A percentile compares a stretch with the other conserved stretches of the same genome.
phyloP scores from a whole-genome alignment of 768 basidiomycete species.

The Tylopilus balloui region DNA sequence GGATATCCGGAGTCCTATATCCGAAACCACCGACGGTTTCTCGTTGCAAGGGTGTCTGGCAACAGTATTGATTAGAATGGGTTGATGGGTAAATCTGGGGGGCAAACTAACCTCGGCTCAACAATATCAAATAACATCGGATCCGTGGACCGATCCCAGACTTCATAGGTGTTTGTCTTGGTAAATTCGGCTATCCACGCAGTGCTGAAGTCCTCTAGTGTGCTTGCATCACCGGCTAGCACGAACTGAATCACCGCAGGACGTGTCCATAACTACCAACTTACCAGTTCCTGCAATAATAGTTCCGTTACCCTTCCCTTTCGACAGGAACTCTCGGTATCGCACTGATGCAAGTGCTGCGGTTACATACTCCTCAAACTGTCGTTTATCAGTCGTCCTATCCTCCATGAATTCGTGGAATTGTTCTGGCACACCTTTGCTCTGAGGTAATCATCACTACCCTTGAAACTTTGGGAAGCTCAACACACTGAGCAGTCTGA shows the following conservation, averaged over 20 bases:
- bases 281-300: conserved; percentile 61
- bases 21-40: conserved; percentile 83
- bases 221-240: conserved; percentile 51
- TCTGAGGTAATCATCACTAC: conserved; percentile 92
- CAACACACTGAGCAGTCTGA: not conserved
- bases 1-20: conserved; percentile 85
- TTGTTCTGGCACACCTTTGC: conserved; percentile 53
- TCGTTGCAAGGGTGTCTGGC: conserved; percentile 89
- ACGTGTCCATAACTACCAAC: not conserved
- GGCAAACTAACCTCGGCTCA: conserved; percentile 69
- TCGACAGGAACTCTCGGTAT: conserved; percentile 80
- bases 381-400: not conserved
- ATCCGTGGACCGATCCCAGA: conserved; percentile 91
- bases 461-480: conserved; percentile 67
- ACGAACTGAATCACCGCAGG: conserved; percentile 20
- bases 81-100: not conserved
- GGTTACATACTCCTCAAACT: conserved; percentile 92
- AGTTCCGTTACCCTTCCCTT: conserved; percentile 58
- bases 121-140: conserved; percentile 92
- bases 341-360: conserved; percentile 85
- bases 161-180: conserved; percentile 78
- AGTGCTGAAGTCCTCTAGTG: conserved; percentile 78
- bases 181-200: conserved; percentile 88
- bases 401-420: not conserved
- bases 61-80: not conserved